Percentiles rank a stretch among this genome's conserved stretches.
Conservation (phyloP, 306 rosid genomes). For the Chamaecrista fasciculata region DNA sequence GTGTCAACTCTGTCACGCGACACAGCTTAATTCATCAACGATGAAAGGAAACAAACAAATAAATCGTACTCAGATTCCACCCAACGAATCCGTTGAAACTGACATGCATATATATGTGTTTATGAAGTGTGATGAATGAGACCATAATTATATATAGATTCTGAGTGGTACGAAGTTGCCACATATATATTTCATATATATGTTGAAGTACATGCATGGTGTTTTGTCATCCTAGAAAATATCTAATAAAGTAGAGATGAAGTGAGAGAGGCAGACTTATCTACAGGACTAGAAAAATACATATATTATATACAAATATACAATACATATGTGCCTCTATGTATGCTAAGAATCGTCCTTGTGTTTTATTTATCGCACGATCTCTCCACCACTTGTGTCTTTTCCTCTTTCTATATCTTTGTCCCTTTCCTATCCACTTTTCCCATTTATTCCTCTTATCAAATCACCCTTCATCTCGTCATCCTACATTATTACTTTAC, state of each 20-base stretch:
- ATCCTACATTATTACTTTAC: slow-evolving; percentile 2
- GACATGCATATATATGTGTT: slow-evolving; percentile 27
- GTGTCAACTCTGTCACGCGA: slow-evolving; percentile 16
- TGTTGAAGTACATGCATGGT: neutral
- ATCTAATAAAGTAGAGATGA: too few relatives aligned
- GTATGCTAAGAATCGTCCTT: slow-evolving; percentile 42
- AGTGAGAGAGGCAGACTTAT: slow-evolving; percentile 30
- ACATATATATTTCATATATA: neutral
- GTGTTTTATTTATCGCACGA: slow-evolving; percentile 19
- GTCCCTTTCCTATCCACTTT: slow-evolving; percentile 32
- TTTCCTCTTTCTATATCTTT: slow-evolving; percentile 38
- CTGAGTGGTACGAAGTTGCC: neutral
- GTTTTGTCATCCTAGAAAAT: slow-evolving; percentile 11
- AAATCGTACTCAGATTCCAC: too few relatives aligned
- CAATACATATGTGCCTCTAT: too few relatives aligned
- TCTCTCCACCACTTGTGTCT: slow-evolving; percentile 24
- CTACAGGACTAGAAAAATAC: too few relatives aligned
- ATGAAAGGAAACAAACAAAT: too few relatives aligned
- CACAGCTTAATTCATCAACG: neutral
- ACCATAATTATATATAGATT: too few relatives aligned
- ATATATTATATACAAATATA: too few relatives aligned
- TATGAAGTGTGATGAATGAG: too few relatives aligned
- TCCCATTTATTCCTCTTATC: slow-evolving; percentile 37
- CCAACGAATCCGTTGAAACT: slow-evolving; percentile 23
- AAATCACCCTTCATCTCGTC: slow-evolving; percentile 14